These are phyloP conservation scores for Talaromyces piceae DNA, from an alignment of 2,329 filamentous ascomycete species.

Conservation along the genomic window DNA sequence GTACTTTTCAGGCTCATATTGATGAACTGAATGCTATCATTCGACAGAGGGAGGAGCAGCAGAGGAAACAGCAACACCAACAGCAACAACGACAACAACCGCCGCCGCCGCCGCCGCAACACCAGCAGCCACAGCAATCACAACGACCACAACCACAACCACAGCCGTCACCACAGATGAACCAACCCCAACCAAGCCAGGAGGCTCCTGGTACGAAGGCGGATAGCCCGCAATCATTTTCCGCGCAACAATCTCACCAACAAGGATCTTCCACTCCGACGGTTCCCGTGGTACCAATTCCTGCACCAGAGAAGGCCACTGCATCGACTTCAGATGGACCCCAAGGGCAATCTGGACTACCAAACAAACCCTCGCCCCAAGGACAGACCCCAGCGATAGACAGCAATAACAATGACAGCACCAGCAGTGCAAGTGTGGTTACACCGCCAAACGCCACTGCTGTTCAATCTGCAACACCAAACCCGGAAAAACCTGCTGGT, in stretches of 20 bases:
- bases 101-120: slow-evolving; percentile 12
- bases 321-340: not conserved
- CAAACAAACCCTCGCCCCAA: slow-evolving; percentile 9
- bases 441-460: not conserved
- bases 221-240: slow-evolving; percentile 1
- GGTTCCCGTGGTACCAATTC: not conserved
- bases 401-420: no score
- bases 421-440: slow-evolving; percentile 7
- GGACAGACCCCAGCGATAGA: slow-evolving; percentile 8
- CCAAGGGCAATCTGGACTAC: slow-evolving; percentile 6
- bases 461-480: not conserved
- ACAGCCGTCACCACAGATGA: not conserved
- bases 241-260: not conserved
- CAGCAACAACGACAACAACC: slow-evolving; percentile 17
- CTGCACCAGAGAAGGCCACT: not conserved
- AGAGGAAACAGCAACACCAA: slow-evolving; percentile 24
- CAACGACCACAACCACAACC: slow-evolving; percentile 12
- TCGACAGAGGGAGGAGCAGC: slow-evolving; percentile 36
- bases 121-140: slow-evolving; percentile 29
- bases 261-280: slow-evolving; percentile 6
- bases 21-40: slow-evolving; percentile 46
- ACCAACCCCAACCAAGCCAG: not conserved
- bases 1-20: slow-evolving; percentile 44
- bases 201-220: slow-evolving; percentile 12
- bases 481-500: not conserved